Conservation (phyloP, 73 alveolate genomes). For the Uronychia setigera region DNA sequence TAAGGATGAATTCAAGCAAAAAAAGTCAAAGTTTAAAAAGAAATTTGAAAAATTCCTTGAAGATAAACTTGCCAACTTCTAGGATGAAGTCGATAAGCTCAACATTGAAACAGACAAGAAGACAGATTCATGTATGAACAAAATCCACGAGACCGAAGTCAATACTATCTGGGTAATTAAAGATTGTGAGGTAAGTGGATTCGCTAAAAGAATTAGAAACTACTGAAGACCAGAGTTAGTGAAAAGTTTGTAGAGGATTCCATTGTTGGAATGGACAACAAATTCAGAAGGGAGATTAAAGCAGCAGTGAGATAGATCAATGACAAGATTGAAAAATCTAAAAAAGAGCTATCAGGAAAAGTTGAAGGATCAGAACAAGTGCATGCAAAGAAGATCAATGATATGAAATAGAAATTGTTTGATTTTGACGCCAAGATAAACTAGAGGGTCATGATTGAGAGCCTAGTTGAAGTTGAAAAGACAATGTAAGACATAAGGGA, state of each 20-base stretch:
- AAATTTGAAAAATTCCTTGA: background rate
- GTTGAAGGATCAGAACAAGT: background rate
- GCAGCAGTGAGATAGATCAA: background rate
- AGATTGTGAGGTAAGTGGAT: conserved; percentile 40
- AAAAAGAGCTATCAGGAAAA: background rate
- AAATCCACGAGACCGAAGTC: conserved; percentile 11
- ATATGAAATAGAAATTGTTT: background rate
- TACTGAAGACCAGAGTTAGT: conserved; percentile 40
- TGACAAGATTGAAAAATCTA: background rate
- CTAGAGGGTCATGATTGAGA: background rate
- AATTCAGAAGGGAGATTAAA: background rate
- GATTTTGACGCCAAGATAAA: background rate
- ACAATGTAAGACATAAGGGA: background rate
- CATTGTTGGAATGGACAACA: background rate
- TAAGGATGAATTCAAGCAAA: background rate
- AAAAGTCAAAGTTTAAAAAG: background rate
- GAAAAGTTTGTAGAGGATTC: conserved; percentile 45
- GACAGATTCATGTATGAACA: background rate
- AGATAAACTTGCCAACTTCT: background rate
- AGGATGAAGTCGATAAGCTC: background rate
- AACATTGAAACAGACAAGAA: background rate
- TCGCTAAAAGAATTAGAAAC: background rate
- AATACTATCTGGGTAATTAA: conserved; percentile 55
- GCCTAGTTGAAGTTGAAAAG: background rate
- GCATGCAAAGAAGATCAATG: background rate